phyloP scores from a whole-genome alignment of 805 yeast genomes.

The Cyberlindnera samutprakarnensis region DNA sequence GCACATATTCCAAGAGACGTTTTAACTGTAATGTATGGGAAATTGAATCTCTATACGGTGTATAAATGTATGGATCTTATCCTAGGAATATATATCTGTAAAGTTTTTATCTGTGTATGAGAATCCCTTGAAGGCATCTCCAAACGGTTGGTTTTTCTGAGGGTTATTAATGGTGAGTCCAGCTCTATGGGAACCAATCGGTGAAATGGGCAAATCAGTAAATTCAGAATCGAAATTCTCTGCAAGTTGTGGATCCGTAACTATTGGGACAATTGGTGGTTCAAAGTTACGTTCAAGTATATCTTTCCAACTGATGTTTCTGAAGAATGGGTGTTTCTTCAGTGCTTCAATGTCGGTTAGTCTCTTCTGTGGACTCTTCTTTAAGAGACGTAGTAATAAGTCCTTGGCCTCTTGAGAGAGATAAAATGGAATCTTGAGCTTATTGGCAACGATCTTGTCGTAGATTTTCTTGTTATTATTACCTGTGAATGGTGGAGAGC shows the following conservation, averaged over 20 bases:
- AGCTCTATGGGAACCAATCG: conserved; percentile 16
- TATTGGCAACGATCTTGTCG: conserved; percentile 67
- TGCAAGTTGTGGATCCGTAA: conserved; percentile 75
- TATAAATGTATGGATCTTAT: not conserved
- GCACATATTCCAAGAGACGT: no score
- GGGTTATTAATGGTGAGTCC: conserved; percentile 9
- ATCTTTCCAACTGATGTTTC: conserved; percentile 64
- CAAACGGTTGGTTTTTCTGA: conserved; percentile 1
- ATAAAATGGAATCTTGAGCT: conserved; percentile 64
- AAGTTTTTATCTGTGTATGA: conserved; percentile 30
- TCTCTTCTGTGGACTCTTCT: conserved; percentile 65
- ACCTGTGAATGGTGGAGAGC: conserved; percentile 86
- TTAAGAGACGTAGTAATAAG: conserved; percentile 52
- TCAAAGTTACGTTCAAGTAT: conserved; percentile 37
- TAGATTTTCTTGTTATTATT: conserved; percentile 66
- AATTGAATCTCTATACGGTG: conserved; percentile 2
- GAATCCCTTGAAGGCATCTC: conserved; percentile 34
- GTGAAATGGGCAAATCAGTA: conserved; percentile 52
- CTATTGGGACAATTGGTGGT: conserved; percentile 80
- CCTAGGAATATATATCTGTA: conserved; percentile 14
- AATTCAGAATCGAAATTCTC: conserved; percentile 81
- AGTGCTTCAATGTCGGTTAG: conserved; percentile 49
- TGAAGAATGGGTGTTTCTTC: conserved; percentile 65
- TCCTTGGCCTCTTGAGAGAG: conserved; percentile 78
- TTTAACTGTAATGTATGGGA: not conserved